Percentiles rank a stretch among this genome's conserved stretches.
Evolutionary conservation across 179 eudicot genomes (phyloP).

Genomic region (Beta macrorhiza): DNA sequence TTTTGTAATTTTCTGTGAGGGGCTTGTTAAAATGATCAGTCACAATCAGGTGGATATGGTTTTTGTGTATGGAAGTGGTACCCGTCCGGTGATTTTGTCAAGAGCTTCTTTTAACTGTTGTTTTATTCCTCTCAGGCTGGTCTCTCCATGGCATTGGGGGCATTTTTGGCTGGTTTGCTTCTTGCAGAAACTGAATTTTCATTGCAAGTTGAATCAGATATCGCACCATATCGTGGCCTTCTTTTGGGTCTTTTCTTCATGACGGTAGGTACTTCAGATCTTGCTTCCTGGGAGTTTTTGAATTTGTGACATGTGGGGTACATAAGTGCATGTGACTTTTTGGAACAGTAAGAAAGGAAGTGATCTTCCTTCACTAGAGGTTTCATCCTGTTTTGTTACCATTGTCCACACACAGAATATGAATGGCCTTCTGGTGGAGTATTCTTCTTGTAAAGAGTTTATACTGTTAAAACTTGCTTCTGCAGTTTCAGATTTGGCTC

Average conservation of each 20-base stretch:
- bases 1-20: neutral
- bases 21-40: neutral
- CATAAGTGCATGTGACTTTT: neutral
- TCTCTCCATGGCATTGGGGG: slow-evolving; percentile 98
- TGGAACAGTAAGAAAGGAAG: no score
- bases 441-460: neutral
- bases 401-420: neutral
- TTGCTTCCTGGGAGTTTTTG: neutral
- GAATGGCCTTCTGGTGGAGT: neutral
- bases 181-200: slow-evolving; percentile 99
- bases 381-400: neutral
- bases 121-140: slow-evolving; percentile 80
- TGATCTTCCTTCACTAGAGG: slow-evolving; percentile 10
- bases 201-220: slow-evolving; percentile 96
- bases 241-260: slow-evolving; percentile 96
- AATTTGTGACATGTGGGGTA: neutral
- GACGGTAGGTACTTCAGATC: slow-evolving; percentile 60
- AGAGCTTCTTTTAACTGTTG: slow-evolving; percentile 5
- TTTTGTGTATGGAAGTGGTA: neutral
- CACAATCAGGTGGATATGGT: neutral
- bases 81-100: neutral
- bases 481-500: slow-evolving; percentile 1
- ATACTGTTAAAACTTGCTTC: neutral
- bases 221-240: slow-evolving; percentile 99
- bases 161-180: slow-evolving; percentile 98